These are phyloP conservation scores for Scopulariopsis brevicaulis DNA, from an alignment of 2,329 filamentous ascomycete species.

Conservation along the genomic window DNA sequence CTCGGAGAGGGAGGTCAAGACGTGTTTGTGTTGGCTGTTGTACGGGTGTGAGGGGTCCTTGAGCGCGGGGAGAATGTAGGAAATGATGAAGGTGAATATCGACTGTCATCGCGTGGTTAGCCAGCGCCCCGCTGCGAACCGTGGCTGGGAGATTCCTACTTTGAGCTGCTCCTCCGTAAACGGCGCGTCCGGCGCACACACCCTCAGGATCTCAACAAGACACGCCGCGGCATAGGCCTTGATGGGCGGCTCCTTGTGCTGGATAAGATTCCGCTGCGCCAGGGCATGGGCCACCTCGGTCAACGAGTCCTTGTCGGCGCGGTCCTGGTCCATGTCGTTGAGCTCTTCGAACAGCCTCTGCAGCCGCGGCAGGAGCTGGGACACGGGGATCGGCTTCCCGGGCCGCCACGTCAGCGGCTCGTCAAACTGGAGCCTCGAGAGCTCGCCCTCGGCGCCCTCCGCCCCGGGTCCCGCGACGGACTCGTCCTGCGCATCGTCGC, in stretches of 20 bases:
- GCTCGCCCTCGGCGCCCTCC: conserved; percentile 11
- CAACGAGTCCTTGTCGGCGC: conserved; percentile 72
- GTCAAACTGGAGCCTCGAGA: conserved; percentile 58
- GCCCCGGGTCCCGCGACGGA: neutral
- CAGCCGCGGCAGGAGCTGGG: conserved; percentile 70
- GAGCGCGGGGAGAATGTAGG: conserved; percentile 71
- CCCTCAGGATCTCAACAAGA: conserved; percentile 81
- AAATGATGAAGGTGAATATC: conserved; percentile 84
- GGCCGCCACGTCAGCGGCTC: conserved; percentile 84
- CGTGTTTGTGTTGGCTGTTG: conserved; percentile 86
- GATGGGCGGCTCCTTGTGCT: conserved; percentile 89
- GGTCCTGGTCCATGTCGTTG: conserved; percentile 76
- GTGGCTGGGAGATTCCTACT: conserved; percentile 32
- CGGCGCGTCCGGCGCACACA: conserved; percentile 90
- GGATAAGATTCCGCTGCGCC: conserved; percentile 67
- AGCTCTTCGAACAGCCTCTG: conserved; percentile 76
- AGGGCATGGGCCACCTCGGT: conserved; percentile 76
- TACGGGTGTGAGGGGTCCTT: conserved; percentile 82
- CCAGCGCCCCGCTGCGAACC: neutral
- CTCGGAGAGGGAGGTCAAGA: conserved; percentile 77
- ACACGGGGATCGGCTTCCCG: conserved; percentile 77
- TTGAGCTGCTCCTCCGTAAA: conserved; percentile 86
- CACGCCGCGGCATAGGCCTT: conserved; percentile 82
- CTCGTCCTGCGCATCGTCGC: conserved; percentile 7
- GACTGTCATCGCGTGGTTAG: conserved; percentile 42